These are phyloP conservation scores for Claviceps sp. DNA, from an alignment of 2,329 filamentous ascomycete species.

Conservation along the genomic window DNA sequence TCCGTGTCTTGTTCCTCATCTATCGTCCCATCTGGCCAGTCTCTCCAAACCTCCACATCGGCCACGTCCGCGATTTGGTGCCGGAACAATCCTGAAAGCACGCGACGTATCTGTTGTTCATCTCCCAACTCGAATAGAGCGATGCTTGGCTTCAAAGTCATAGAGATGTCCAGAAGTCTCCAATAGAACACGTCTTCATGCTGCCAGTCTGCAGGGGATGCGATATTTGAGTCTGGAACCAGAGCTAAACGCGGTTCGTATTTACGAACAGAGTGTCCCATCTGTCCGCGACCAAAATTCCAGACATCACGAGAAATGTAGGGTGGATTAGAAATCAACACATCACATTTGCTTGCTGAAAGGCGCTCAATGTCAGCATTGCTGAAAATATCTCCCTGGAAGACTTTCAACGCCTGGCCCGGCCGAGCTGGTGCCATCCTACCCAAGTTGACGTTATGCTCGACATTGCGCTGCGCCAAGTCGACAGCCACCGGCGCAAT, in stretches of 20 bases:
- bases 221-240: conserved; percentile 34
- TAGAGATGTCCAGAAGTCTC: conserved; percentile 44
- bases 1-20: conserved; percentile 14
- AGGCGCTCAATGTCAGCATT: conserved; percentile 22
- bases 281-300: conserved; percentile 23
- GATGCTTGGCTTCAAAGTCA: conserved; percentile 34
- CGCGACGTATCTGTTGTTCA: conserved; percentile 50
- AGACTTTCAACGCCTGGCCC: conserved; percentile 28
- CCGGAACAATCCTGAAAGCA: conserved; percentile 34
- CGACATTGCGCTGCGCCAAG: conserved; percentile 53
- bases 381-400: conserved; percentile 35
- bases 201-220: conserved; percentile 18
- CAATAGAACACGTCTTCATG: conserved; percentile 53
- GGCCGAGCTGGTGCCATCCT: conserved; percentile 9
- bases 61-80: conserved; percentile 17
- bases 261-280: conserved; percentile 63
- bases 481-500: conserved; percentile 51
- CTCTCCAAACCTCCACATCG: conserved; percentile 56
- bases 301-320: conserved; percentile 57
- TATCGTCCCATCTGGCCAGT: conserved; percentile 39
- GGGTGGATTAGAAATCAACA: conserved; percentile 81
- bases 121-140: conserved; percentile 62
- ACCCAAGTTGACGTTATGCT: conserved; percentile 40
- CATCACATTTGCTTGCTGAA: conserved; percentile 30
- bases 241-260: conserved; percentile 74